phyloP scores from a whole-genome alignment of 352 stramenopile species.

The Peronosclerospora sorghi region DNA sequence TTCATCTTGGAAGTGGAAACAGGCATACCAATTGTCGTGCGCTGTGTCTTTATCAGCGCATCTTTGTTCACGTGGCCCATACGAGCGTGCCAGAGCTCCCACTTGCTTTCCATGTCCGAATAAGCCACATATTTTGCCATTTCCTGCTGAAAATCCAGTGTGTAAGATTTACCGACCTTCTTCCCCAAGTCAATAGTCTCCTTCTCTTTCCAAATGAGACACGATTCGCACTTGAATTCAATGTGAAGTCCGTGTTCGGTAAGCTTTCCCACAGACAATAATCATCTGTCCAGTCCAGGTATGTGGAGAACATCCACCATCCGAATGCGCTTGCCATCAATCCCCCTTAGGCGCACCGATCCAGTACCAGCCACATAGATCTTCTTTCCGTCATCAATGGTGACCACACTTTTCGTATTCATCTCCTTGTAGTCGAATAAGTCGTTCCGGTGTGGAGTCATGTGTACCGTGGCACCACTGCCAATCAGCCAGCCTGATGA shows the following conservation, averaged over 20 bases:
- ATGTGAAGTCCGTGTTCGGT: slow-evolving; percentile 2
- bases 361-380: slow-evolving; percentile 2
- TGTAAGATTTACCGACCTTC: slow-evolving; percentile 4
- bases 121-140: slow-evolving; percentile 4
- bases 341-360: neutral
- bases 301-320: slow-evolving; percentile 7
- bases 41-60: slow-evolving; percentile 1
- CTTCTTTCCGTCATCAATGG: slow-evolving; percentile 9
- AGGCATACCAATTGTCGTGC: neutral
- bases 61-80: neutral
- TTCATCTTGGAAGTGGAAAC: no score
- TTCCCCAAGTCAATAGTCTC: neutral
- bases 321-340: neutral
- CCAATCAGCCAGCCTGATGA: slow-evolving; percentile 5
- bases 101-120: slow-evolving; percentile 1
- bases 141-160: slow-evolving; percentile 7
- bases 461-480: slow-evolving; percentile 11
- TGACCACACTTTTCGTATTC: no score
- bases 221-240: slow-evolving; percentile 3
- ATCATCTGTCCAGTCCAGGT: slow-evolving; percentile 6
- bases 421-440: slow-evolving; percentile 1
- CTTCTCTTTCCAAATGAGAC: neutral
- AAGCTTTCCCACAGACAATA: slow-evolving; percentile 13
- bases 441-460: slow-evolving; percentile 2
- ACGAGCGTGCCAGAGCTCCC: slow-evolving; percentile 13